phyloP scores from a whole-genome alignment of 148 eudicot species.

The Salicornia ramosissima region DNA sequence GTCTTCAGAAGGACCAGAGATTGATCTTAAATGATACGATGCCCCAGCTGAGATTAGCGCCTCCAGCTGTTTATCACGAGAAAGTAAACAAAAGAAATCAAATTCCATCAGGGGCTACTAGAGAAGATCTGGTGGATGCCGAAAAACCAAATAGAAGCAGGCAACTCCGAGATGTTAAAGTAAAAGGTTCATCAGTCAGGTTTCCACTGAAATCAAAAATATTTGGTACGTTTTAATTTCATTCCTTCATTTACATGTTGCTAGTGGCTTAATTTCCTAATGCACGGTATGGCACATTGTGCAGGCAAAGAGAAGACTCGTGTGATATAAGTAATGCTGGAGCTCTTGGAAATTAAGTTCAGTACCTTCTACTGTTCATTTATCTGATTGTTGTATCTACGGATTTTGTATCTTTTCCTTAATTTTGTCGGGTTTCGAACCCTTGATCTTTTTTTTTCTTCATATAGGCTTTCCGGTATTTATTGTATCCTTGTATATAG shows the following conservation, averaged over 20 bases:
- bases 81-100: conserved; percentile 65
- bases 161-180: conserved; percentile 60
- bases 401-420: not conserved
- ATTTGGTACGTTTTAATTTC: conserved; percentile 48
- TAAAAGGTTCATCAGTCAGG: conserved; percentile 56
- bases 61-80: conserved; percentile 93
- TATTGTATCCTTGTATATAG: conserved; percentile 18
- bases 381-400: not conserved
- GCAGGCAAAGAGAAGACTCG: conserved; percentile 73
- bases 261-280: conserved; percentile 14
- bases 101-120: conserved; percentile 37
- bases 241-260: not conserved
- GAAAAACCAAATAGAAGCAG: conserved; percentile 46
- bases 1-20: conserved; percentile 63
- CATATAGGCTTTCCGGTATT: not conserved
- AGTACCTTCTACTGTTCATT: not conserved
- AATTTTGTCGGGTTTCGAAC: not conserved
- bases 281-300: conserved; percentile 13
- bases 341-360: not conserved
- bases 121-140: conserved; percentile 26
- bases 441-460: not conserved
- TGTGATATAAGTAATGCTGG: conserved; percentile 25
- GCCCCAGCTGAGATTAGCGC: conserved; percentile 88
- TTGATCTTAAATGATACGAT: conserved; percentile 49
- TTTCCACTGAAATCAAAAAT: conserved; percentile 73